Conservation (phyloP, 768 basidiomycete species). For the Mycena leptocephala region DNA sequence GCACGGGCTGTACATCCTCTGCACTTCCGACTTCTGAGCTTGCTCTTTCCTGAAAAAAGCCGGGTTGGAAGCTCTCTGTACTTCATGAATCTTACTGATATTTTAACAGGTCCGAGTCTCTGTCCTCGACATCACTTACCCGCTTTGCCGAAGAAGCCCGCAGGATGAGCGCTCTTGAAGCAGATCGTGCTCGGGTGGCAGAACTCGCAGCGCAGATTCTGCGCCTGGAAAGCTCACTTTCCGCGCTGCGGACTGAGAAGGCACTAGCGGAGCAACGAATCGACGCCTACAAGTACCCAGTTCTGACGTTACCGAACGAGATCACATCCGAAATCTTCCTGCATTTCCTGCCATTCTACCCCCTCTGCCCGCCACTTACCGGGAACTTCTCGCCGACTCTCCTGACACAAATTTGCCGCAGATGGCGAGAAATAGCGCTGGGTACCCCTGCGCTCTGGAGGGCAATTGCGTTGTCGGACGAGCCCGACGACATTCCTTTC, state of each 20-base stretch:
- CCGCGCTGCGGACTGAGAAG: background rate
- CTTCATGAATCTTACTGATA: too few relatives aligned
- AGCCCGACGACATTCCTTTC: background rate
- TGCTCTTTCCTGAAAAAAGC: too few relatives aligned
- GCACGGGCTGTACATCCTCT: too few relatives aligned
- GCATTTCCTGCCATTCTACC: background rate
- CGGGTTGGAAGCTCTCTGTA: too few relatives aligned
- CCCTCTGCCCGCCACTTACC: background rate
- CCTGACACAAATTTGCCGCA: background rate
- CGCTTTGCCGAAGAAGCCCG: too few relatives aligned
- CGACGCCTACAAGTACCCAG: background rate
- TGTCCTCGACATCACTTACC: too few relatives aligned
- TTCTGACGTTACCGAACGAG: background rate
- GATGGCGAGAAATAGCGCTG: background rate
- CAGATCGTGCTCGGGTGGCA: background rate
- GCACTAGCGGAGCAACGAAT: background rate
- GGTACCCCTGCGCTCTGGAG: background rate
- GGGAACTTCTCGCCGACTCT: background rate
- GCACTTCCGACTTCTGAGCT: too few relatives aligned
- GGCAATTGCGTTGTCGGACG: background rate
- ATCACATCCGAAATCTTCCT: background rate
- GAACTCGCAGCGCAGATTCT: background rate
- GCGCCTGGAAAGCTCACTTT: background rate
- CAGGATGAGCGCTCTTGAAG: background rate
- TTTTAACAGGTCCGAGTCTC: too few relatives aligned